Conservation (phyloP, 257 asterid species). For the Cordia subcordata region DNA sequence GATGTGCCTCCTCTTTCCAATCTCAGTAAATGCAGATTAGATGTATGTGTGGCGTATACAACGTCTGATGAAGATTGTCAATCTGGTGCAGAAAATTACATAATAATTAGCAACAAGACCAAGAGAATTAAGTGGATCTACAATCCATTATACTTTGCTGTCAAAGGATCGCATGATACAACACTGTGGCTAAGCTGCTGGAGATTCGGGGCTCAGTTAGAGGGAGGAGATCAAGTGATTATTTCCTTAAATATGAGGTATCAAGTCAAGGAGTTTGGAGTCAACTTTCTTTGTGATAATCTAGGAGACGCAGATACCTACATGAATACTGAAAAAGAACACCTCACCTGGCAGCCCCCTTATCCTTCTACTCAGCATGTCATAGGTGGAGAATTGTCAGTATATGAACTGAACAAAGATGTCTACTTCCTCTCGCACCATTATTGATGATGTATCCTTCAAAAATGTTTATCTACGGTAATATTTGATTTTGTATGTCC, state of each 20-base stretch:
- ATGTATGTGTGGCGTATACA: constrained; percentile 4
- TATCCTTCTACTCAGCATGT: constrained; percentile 1
- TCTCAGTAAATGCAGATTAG: background rate
- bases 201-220: constrained; percentile 1
- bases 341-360: background rate
- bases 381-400: constrained; percentile 3
- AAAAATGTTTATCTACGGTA: background rate
- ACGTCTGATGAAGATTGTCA: background rate
- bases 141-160: constrained; percentile 1
- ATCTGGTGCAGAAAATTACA: background rate
- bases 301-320: background rate
- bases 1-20: constrained; percentile 2
- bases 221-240: constrained; percentile 3
- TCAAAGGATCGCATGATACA: background rate
- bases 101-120: background rate
- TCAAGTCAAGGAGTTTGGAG: constrained; percentile 3
- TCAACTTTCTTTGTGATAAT: constrained; percentile 1
- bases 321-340: background rate
- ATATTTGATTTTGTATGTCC: background rate
- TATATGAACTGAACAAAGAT: background rate
- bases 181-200: constrained; percentile 13
- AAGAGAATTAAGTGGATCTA: constrained; percentile 11
- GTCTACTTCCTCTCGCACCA: background rate
- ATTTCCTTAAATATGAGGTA: background rate
- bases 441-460: background rate